These are phyloP conservation scores for Coemansia linderi DNA, from an alignment of 371 early-diverging fungal species.

Conservation along the genomic window DNA sequence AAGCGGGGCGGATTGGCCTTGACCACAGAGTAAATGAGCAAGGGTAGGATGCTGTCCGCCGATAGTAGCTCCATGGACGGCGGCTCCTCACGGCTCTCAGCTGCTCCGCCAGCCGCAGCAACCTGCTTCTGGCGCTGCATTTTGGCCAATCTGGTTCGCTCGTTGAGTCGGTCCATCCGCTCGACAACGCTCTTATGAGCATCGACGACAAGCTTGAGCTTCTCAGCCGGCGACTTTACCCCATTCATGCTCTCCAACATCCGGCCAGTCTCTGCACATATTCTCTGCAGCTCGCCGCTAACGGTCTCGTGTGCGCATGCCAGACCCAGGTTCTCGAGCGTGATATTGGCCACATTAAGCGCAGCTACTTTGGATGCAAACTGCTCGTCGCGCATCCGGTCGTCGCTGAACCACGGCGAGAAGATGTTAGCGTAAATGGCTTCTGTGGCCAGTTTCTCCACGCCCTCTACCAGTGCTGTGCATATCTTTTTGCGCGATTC, in stretches of 20 bases:
- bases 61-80: constrained; percentile 12
- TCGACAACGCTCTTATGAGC: constrained; percentile 44
- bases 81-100: neutral
- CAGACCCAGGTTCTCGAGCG: constrained; percentile 64
- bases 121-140: neutral
- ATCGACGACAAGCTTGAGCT: constrained; percentile 49
- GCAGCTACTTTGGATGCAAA: constrained; percentile 71
- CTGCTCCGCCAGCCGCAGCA: neutral
- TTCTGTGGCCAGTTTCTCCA: constrained; percentile 40
- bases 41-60: constrained; percentile 68
- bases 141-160: neutral
- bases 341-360: constrained; percentile 64
- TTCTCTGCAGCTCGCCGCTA: constrained; percentile 14
- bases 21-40: constrained; percentile 70
- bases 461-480: constrained; percentile 32
- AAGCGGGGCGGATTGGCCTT: constrained; percentile 69
- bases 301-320: constrained; percentile 27
- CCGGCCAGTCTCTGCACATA: constrained; percentile 27
- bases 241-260: constrained; percentile 25
- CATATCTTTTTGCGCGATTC: constrained; percentile 32
- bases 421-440: constrained; percentile 34
- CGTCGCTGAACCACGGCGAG: constrained; percentile 55
- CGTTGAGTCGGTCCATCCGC: constrained; percentile 33
- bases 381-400: constrained; percentile 64
- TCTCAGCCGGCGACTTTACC: constrained; percentile 42